Percentiles rank a stretch among this genome's conserved stretches.
Evolutionary conservation across 441 rosid species (phyloP).

Genomic region (Raphanus hybrid): DNA sequence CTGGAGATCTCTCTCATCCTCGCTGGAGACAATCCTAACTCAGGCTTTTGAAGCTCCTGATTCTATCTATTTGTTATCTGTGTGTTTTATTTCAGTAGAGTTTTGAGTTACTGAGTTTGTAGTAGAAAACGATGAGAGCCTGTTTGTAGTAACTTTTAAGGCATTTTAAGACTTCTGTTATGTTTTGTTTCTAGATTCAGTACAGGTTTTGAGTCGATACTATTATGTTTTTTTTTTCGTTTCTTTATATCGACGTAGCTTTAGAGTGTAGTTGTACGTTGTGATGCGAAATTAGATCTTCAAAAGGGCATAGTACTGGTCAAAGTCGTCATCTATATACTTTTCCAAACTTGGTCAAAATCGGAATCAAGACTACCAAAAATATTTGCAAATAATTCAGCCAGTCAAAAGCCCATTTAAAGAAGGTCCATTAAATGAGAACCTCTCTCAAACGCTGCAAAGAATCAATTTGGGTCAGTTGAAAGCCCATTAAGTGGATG

Average conservation of each 20-base stretch:
- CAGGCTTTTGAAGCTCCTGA: slow-evolving; percentile 48
- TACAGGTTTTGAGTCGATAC: neutral
- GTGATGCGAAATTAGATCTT: neutral
- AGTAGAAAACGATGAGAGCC: slow-evolving; percentile 20
- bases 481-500: neutral
- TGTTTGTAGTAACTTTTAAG: slow-evolving; percentile 5
- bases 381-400: neutral
- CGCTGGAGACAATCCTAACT: slow-evolving; percentile 92
- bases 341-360: no score
- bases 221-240: neutral
- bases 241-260: neutral
- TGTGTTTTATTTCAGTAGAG: slow-evolving; percentile 4
- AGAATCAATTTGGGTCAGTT: neutral
- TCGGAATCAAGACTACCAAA: no score
- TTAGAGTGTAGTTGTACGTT: neutral
- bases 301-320: no score
- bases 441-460: neutral
- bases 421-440: neutral
- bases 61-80: slow-evolving; percentile 10
- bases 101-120: slow-evolving; percentile 2
- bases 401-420: neutral
- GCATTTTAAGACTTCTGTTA: slow-evolving; percentile 3
- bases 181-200: neutral
- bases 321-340: no score
- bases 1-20: slow-evolving; percentile 95